Conservation (phyloP, 495 filamentous ascomycete genomes). For the Trichoderma asperelloides region DNA sequence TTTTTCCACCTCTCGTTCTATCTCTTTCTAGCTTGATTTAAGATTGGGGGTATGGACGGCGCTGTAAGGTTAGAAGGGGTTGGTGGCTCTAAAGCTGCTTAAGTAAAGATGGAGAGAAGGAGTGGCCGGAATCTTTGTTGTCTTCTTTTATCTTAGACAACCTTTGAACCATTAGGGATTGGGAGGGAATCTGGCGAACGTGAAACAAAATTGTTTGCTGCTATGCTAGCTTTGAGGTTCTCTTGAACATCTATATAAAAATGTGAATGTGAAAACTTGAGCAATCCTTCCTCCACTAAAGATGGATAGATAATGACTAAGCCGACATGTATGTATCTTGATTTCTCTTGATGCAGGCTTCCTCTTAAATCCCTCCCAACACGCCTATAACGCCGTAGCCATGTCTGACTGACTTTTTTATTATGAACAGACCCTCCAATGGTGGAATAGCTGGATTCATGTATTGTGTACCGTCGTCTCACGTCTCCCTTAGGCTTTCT, state of each 20-base stretch:
- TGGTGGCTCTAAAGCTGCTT: neutral
- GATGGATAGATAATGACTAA: neutral
- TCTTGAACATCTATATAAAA: neutral
- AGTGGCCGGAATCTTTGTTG: neutral
- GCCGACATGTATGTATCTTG: neutral
- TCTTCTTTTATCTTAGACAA: neutral
- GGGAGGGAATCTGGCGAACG: neutral
- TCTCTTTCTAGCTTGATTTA: neutral
- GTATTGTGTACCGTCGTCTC: neutral
- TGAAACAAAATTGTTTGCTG: neutral
- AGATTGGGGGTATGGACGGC: neutral
- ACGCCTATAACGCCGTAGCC: conserved; percentile 7
- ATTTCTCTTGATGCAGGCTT: neutral
- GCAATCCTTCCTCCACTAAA: neutral
- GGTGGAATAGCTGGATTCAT: neutral
- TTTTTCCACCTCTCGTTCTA: conserved; percentile 2
- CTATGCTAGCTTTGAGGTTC: conserved; percentile 6
- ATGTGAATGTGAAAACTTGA: neutral
- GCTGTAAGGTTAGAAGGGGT: neutral
- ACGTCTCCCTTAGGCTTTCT: neutral
- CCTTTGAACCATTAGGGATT: neutral
- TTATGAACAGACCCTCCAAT: neutral
- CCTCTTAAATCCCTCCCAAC: neutral
- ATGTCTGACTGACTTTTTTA: neutral
- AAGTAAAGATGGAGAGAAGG: neutral